Conservation (phyloP, 306 rosid species). For the Morella rubra region DNA sequence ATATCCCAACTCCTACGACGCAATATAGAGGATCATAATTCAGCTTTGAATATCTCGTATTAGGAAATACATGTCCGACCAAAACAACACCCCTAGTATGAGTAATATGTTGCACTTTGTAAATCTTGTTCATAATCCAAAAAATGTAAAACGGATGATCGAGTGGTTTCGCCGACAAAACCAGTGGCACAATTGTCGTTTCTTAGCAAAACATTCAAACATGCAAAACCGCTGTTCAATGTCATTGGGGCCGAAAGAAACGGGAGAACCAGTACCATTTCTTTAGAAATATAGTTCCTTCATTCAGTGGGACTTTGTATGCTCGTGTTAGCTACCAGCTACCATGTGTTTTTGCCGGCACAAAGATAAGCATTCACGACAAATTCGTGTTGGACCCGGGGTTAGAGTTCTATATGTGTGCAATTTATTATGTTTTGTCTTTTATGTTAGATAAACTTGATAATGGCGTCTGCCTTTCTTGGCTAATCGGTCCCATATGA, state of each 20-base stretch:
- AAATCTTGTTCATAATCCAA: slow-evolving; percentile 6
- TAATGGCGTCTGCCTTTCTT: background rate
- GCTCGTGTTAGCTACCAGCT: background rate
- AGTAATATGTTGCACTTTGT: too few relatives aligned
- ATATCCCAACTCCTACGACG: too few relatives aligned
- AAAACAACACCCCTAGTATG: too few relatives aligned
- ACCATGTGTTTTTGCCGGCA: background rate
- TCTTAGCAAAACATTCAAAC: background rate
- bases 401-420: background rate
- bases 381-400: background rate
- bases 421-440: background rate
- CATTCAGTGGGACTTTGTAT: background rate
- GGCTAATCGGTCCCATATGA: background rate
- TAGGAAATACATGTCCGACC: too few relatives aligned
- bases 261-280: background rate
- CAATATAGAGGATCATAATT: too few relatives aligned
- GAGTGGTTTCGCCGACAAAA: too few relatives aligned
- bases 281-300: background rate
- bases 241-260: background rate
- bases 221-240: background rate
- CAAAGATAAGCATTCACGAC: background rate
- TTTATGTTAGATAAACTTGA: background rate
- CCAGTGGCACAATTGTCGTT: too few relatives aligned
- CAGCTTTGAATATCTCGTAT: too few relatives aligned
- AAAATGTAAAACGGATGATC: slow-evolving; percentile 20